Evolutionary conservation across 83 land plant species (phyloP), one percentile per base, ranked within the genome.

Genomic region (Diphasiastrum complanatum): DNA sequence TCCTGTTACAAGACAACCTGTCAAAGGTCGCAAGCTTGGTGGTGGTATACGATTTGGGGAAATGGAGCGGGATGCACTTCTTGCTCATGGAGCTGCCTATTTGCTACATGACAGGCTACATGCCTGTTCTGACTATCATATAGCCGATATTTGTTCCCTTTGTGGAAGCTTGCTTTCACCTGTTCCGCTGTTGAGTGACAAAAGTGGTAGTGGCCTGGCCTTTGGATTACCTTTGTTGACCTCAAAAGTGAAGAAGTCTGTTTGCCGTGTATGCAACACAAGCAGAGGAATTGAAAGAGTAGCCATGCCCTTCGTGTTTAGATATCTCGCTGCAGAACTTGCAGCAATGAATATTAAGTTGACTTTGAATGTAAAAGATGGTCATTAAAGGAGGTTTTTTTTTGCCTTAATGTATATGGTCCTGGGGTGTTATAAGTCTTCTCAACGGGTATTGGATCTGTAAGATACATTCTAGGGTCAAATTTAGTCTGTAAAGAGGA

Each of bases 21-120:
- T 95, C 11, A 86, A 86, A 67, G 99, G 99, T 37, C 82, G 99
- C 54, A 86, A 87, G 36, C 72, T 63, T 30, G 99, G 99, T 37
- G 99, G 99, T 33, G 99, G 99, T 14, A 83, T 95, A 33, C 86
- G 99, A 19, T 95, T 95, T 72, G 99, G 99, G 41, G 99, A 95
- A 63, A 95, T 95, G 99, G 99, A 95, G 52, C 85, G 99, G 27
- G 99, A 95, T 59, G 66, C 99, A 6, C 51, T 95, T 52, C 89
- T 95, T 40, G 99, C 99, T 6, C 99, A 95, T 64, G 99, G 99
- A 16, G 97, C 99, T 19, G 83, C 99, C 18, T 95, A 89, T 65
- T 61, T 95, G 36, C 72, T 95, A 20, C 99, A 90, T 51, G 99
- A 95, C 64, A 76, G 99, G 64, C 84, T 95, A 36, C 99, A 95